These are phyloP conservation scores for Macrolepiota fuliginosa DNA, from an alignment of 768 basidiomycete genomes.

Conservation along the genomic window DNA sequence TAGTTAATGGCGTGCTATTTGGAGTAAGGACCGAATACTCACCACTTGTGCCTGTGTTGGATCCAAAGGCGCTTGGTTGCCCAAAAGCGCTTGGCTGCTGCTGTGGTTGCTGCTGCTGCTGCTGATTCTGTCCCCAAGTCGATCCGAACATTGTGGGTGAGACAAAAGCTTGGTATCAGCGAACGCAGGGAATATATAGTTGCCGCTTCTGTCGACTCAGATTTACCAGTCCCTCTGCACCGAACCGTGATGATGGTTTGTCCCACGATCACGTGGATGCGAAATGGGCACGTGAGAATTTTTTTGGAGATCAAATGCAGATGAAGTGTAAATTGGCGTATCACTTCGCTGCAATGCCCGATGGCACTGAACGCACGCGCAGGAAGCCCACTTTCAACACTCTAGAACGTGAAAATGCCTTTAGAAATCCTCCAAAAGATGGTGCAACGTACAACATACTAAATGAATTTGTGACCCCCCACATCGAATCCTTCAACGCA, in stretches of 20 bases:
- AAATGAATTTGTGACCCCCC: conserved; percentile 91
- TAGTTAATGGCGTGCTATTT: conserved; percentile 23
- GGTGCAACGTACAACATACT: conserved; percentile 75
- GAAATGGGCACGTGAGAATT: conserved; percentile 29
- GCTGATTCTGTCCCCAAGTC: conserved; percentile 66
- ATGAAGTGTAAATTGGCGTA: background rate
- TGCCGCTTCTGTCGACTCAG: conserved; percentile 4
- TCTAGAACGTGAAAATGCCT: conserved; percentile 71
- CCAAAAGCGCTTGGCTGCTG: conserved; percentile 64
- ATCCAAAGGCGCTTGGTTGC: conserved; percentile 65
- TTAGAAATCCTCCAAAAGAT: conserved; percentile 69
- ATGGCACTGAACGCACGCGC: conserved; percentile 36
- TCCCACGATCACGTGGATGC: conserved; percentile 20
- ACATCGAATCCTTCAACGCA: conserved; percentile 95
- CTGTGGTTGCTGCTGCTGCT: conserved; percentile 58
- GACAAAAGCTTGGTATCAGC: conserved; percentile 10
- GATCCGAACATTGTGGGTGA: conserved; percentile 63
- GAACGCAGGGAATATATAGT: background rate
- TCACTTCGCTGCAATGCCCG: conserved; percentile 45
- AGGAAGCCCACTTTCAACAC: conserved; percentile 73
- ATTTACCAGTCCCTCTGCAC: conserved; percentile 4
- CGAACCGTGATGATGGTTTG: conserved; percentile 6
- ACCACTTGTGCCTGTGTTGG: conserved; percentile 32
- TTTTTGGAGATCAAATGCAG: conserved; percentile 20
- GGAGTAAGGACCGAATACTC: conserved; percentile 28